phyloP scores from a whole-genome alignment of 2,329 filamentous ascomycete genomes.

The Hypoxylon sp. region DNA sequence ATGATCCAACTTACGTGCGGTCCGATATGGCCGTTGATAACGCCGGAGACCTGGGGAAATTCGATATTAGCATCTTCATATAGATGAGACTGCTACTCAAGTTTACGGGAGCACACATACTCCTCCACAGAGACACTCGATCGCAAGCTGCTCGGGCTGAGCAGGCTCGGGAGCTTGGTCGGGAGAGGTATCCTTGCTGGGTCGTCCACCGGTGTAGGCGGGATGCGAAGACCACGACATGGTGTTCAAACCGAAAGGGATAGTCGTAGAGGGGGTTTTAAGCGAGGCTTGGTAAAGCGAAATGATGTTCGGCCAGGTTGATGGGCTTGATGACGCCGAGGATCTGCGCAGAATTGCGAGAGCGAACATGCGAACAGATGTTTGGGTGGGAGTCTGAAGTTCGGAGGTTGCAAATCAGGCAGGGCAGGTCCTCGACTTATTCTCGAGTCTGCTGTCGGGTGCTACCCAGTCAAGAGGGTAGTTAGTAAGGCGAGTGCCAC shows the following conservation, averaged over 20 bases:
- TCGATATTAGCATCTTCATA: constrained; percentile 8
- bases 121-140: constrained; percentile 27
- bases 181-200: no score
- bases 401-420: not conserved
- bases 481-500: not conserved
- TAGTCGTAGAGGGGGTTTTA: not conserved
- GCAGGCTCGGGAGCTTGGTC: not conserved
- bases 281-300: not conserved
- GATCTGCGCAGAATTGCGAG: not conserved
- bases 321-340: not conserved
- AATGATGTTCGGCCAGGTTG: not conserved
- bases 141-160: not conserved
- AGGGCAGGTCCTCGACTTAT: not conserved
- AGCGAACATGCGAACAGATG: not conserved
- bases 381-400: not conserved
- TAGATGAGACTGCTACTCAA: not conserved
- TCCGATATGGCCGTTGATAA: not conserved
- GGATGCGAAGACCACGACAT: not conserved
- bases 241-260: not conserved
- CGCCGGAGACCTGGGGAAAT: constrained; percentile 10
- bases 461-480: not conserved
- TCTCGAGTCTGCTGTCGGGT: not conserved
- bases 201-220: no score
- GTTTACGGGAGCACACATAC: constrained; percentile 18
- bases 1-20: constrained; percentile 19